Base-by-base conservation (phyloP, 1,284 basidiomycete species). In the Entoloma clypeatum region DNA sequence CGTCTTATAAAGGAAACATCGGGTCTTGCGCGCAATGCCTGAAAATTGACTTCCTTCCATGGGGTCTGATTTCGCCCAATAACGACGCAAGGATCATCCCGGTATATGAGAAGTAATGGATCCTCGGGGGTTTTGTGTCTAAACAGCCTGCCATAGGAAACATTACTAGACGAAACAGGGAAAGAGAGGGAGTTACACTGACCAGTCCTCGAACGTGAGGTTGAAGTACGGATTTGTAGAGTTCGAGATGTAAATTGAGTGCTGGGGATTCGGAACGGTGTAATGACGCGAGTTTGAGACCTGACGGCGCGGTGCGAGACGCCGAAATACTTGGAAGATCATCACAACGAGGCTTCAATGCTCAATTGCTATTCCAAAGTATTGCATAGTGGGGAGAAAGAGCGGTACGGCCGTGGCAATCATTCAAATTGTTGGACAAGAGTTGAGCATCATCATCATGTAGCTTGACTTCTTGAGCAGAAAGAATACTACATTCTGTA, bases 21-120 rank as follows among this genome's bases (percentile, higher is more conserved):
- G 5, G 58, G 56, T 13, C 54, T 49, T 28, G 52, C 43, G 21
- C 51, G 54, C 13, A 67, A 46, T 6, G 61, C 61, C 28, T 53
- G 13, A 32, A 68, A 61, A 55, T 96, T 94, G 45, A 94, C 83
- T 63, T 99, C 96, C 60, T 91, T 94, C 95, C 95, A 99, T 14
- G 93, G 92, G 55, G 98, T 98, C 72, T 99, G 95, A 61, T 98
- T 96, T 37, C 95, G 74, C 0, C 96, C 96, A 43, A 99, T 91
- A 32, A 99, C 79, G 10, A 99, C 90, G 55, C 93, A 95, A 1
- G 93, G 91, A 0, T 68, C 62, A 60, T 99, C 92, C 35, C 91
- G 81, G 61, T 98, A 99, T 39, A 99, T 65, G 39, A 97, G 76
- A 18, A 98, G 73, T 22, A 95, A 69, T 1, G 91, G 90, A 28